Conservation (phyloP, 1,139 yeast species). For the Diutina rugosa region DNA sequence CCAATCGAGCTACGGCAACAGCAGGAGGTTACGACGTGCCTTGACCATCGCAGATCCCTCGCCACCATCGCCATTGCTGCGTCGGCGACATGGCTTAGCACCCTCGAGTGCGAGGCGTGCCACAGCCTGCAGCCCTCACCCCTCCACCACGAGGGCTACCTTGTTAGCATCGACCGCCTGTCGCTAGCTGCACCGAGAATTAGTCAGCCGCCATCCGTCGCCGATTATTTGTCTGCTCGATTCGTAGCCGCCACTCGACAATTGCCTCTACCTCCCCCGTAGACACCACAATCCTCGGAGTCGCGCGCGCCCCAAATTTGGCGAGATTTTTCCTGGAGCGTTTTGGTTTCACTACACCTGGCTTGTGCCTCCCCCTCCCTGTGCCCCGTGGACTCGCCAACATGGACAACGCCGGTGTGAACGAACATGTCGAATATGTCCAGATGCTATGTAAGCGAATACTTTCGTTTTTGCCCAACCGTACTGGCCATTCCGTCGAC, state of each 20-base stretch:
- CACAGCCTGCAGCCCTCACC: not conserved
- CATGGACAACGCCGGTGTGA: not conserved
- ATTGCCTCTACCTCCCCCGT: not conserved
- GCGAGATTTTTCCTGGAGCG: not conserved
- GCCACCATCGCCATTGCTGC: not conserved
- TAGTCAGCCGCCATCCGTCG: not conserved
- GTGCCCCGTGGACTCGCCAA: not conserved
- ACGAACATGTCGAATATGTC: not conserved
- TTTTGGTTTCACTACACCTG: not conserved
- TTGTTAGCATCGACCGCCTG: not conserved
- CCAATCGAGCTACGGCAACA: too few relatives aligned
- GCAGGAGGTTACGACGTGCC: too few relatives aligned
- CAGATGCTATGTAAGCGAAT: constrained; percentile 1
- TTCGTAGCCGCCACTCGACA: not conserved
- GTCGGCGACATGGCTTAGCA: not conserved
- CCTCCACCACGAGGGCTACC: not conserved
- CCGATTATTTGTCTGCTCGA: not conserved
- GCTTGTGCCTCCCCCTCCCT: not conserved
- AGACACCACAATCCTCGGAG: not conserved
- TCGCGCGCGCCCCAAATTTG: not conserved
- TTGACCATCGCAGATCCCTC: too few relatives aligned
- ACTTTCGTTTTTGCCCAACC: constrained; percentile 1
- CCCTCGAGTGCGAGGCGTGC: not conserved
- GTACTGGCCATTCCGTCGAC: not conserved
- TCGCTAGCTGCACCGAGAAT: not conserved